A percentile compares a stretch with the other conserved stretches of the same genome.
Evolutionary conservation across 1,139 yeast genomes (phyloP).

Genomic region (Kodamaea plutei): DNA sequence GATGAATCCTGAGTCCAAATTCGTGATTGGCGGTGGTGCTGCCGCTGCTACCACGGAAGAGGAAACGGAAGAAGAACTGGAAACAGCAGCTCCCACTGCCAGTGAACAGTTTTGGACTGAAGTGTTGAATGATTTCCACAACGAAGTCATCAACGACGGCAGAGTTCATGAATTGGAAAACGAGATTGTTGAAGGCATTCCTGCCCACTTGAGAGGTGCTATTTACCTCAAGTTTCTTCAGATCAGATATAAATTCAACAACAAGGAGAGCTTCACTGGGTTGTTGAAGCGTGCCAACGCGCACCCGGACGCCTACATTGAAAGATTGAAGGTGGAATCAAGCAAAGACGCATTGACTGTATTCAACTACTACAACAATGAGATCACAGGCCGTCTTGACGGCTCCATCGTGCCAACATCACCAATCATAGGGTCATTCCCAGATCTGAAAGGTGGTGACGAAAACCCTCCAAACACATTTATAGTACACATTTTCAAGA

Average conservation of each 20-base stretch:
- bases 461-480: slow-evolving; percentile 21
- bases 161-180: slow-evolving; percentile 22
- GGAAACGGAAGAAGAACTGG: slow-evolving; percentile 5
- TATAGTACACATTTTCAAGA: slow-evolving; percentile 20
- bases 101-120: slow-evolving; percentile 22
- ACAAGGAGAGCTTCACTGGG: slow-evolving; percentile 27
- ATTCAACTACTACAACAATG: slow-evolving; percentile 32
- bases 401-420: background rate
- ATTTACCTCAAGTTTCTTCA: slow-evolving; percentile 34
- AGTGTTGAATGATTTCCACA: slow-evolving; percentile 21
- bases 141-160: slow-evolving; percentile 17
- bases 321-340: slow-evolving; percentile 18
- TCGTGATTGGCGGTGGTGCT: slow-evolving; percentile 1
- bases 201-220: slow-evolving; percentile 24
- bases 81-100: slow-evolving; percentile 9
- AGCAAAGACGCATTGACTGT: slow-evolving; percentile 27
- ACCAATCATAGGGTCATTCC: slow-evolving; percentile 1
- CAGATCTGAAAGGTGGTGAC: slow-evolving; percentile 5
- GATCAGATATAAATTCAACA: slow-evolving; percentile 29
- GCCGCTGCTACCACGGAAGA: slow-evolving; percentile 3
- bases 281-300: slow-evolving; percentile 29
- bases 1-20: slow-evolving; percentile 8
- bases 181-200: slow-evolving; percentile 31
- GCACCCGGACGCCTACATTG: slow-evolving; percentile 18
- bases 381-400: slow-evolving; percentile 11